These are phyloP conservation scores for Jasminum sambac DNA, from an alignment of 257 asterid species.

Conservation along the genomic window DNA sequence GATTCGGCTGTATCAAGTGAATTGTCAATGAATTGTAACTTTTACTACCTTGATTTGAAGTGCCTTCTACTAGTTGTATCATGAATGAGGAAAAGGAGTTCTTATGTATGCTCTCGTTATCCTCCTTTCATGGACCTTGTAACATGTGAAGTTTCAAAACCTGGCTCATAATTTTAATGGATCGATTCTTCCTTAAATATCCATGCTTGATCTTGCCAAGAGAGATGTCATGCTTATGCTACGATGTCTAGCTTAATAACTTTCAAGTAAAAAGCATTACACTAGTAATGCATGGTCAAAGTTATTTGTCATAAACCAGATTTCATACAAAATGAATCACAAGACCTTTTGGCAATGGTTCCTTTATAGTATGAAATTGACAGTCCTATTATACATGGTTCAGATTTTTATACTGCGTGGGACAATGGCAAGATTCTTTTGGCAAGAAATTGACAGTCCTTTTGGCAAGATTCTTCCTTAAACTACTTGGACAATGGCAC, in stretches of 20 bases:
- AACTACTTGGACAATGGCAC: too few species aligned
- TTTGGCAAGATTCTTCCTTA: too few species aligned
- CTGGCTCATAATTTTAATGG: neutral
- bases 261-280: neutral
- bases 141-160: neutral
- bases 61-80: too few species aligned
- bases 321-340: neutral
- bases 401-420: slow-evolving; percentile 99
- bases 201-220: neutral
- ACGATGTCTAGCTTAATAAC: slow-evolving; percentile 4
- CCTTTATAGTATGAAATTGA: slow-evolving; percentile 15
- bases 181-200: neutral
- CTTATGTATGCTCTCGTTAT: neutral
- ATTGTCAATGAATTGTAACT: too few species aligned
- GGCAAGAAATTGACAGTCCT: too few species aligned
- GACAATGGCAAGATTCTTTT: too few species aligned
- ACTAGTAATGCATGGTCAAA: neutral
- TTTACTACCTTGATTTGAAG: too few species aligned
- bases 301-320: neutral
- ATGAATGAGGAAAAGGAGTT: neutral
- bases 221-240: neutral
- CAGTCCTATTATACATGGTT: slow-evolving; percentile 28
- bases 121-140: slow-evolving; percentile 1
- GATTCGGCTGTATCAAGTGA: too few species aligned
- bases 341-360: neutral